Conservation (phyloP, 768 basidiomycete species). For the Collybia mongolica region DNA sequence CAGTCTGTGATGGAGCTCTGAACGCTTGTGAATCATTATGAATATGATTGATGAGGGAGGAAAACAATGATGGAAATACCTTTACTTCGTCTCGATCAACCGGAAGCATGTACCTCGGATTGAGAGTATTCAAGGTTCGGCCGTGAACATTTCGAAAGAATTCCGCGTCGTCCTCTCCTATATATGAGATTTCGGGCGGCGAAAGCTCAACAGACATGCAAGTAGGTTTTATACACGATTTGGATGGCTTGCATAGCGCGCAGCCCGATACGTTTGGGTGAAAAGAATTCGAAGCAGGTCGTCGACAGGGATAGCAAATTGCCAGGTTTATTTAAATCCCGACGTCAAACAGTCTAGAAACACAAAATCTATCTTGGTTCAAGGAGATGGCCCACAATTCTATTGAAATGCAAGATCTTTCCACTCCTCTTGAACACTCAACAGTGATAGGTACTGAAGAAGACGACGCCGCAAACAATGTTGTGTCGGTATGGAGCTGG, state of each 20-base stretch:
- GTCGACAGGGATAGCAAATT: too few species aligned
- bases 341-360: neutral
- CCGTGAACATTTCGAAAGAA: conserved; percentile 56
- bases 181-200: conserved; percentile 14
- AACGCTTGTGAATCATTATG: conserved; percentile 40
- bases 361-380: neutral
- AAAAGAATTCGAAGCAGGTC: too few species aligned
- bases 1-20: conserved; percentile 60
- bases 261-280: neutral
- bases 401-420: too few species aligned
- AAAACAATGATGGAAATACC: conserved; percentile 29
- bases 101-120: conserved; percentile 59
- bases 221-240: conserved; percentile 9
- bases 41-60: conserved; percentile 2
- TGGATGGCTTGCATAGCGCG: conserved; percentile 15
- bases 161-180: conserved; percentile 42
- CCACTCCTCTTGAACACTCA: too few species aligned
- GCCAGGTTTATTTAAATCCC: too few species aligned
- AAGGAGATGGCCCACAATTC: neutral
- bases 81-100: conserved; percentile 66
- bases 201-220: conserved; percentile 19
- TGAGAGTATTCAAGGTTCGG: conserved; percentile 55
- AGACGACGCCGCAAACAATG: neutral
- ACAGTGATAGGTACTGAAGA: too few species aligned
- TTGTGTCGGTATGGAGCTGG: conserved; percentile 30